Conservation (phyloP, 257 asterid species). For the Solanum tacnaense region DNA sequence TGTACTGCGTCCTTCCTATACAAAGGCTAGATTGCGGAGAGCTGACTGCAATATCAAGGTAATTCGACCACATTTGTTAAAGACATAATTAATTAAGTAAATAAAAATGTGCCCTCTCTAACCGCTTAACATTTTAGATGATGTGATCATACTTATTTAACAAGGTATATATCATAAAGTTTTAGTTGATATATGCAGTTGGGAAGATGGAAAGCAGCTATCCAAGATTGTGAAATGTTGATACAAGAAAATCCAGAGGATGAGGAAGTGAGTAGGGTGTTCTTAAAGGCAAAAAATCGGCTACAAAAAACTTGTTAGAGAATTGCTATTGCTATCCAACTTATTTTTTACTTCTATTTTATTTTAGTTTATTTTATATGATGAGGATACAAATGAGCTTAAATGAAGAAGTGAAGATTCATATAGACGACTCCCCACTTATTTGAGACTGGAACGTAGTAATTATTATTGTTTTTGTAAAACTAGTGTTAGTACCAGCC, state of each 20-base stretch:
- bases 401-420: neutral
- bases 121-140: neutral
- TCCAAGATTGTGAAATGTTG: slow-evolving; percentile 39
- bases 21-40: slow-evolving; percentile 44
- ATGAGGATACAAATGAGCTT: neutral
- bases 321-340: neutral
- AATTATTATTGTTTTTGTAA: neutral
- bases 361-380: neutral
- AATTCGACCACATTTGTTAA: neutral
- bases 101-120: neutral
- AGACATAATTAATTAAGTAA: neutral
- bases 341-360: neutral
- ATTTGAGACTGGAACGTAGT: neutral
- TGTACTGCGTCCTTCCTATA: slow-evolving; percentile 25
- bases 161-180: neutral
- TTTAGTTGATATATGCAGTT: slow-evolving; percentile 2
- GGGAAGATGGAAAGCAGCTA: slow-evolving; percentile 35
- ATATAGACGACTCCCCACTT: neutral
- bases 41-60: slow-evolving; percentile 50
- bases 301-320: neutral
- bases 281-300: slow-evolving; percentile 13
- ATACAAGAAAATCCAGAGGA: slow-evolving; percentile 30
- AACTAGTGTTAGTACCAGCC: neutral
- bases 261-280: slow-evolving; percentile 22
- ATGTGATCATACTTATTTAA: neutral